Evolutionary conservation across 2,329 filamentous ascomycete genomes (phyloP).

Genomic region (Chrysoporthe austroafricana): DNA sequence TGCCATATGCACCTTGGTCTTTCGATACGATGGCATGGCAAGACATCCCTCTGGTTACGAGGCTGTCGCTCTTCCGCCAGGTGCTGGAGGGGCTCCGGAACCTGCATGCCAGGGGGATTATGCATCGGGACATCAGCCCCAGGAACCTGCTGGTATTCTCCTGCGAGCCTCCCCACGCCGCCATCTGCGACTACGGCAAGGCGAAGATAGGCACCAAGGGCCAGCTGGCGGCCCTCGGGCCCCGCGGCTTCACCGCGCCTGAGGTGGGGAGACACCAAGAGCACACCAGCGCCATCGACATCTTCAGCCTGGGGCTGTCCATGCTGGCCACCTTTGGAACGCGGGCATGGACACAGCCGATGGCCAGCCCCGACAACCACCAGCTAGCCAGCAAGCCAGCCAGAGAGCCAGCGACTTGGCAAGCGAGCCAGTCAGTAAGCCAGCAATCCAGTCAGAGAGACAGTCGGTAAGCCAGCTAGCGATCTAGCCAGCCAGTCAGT

Average conservation of each 20-base stretch:
- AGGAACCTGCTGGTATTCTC: conserved; percentile 28
- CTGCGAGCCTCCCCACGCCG: conserved; percentile 11
- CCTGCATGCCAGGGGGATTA: conserved; percentile 25
- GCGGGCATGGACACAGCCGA: background rate
- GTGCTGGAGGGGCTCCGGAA: conserved; percentile 26
- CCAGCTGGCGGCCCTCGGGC: background rate
- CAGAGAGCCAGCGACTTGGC: no score
- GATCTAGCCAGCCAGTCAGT: no score
- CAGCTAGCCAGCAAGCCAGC: no score
- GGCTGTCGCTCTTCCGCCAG: conserved; percentile 25
- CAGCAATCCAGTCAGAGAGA: no score
- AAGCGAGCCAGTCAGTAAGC: no score
- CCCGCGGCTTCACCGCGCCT: background rate
- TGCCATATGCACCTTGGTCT: conserved; percentile 24
- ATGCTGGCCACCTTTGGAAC: background rate
- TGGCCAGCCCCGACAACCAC: background rate
- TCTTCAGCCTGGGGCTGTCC: conserved; percentile 15
- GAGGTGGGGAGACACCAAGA: background rate
- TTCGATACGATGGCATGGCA: conserved; percentile 22
- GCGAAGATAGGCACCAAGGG: conserved; percentile 1
- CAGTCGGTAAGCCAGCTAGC: no score
- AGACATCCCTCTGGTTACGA: conserved; percentile 1
- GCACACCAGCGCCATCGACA: conserved; percentile 13
- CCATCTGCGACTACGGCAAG: conserved; percentile 27
- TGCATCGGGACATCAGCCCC: conserved; percentile 30